phyloP scores from a whole-genome alignment of 1,139 yeast genomes.

The Geotrichum australiense region DNA sequence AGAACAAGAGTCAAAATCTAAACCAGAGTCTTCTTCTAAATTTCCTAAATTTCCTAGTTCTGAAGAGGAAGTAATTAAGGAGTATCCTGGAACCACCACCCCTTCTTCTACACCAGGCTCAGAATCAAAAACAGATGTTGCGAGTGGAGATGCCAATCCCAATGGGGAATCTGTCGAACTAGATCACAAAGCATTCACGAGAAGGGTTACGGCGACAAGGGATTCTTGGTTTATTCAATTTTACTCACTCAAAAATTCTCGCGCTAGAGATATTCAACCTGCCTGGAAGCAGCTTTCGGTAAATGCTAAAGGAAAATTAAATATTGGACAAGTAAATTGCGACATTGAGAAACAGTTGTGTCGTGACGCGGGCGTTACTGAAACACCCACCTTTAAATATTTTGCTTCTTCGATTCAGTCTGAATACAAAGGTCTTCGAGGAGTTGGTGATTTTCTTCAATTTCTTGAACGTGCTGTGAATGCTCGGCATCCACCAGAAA shows the following conservation, averaged over 20 bases:
- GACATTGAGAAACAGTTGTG: conserved; percentile 33
- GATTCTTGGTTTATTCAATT: conserved; percentile 40
- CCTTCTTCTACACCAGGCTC: neutral
- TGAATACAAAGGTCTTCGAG: conserved; percentile 33
- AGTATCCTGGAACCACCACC: conserved; percentile 8
- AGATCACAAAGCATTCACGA: conserved; percentile 22
- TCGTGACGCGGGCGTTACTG: conserved; percentile 28
- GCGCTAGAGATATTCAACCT: conserved; percentile 34
- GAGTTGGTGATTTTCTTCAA: conserved; percentile 31
- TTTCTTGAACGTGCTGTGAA: conserved; percentile 31
- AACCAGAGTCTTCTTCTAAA: conserved; percentile 2
- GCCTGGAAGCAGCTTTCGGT: conserved; percentile 36
- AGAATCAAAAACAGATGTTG: neutral
- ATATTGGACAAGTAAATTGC: conserved; percentile 40
- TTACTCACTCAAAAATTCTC: conserved; percentile 37
- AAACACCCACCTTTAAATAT: conserved; percentile 31
- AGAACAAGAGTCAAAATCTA: neutral
- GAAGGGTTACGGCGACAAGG: conserved; percentile 22
- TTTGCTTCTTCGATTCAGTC: conserved; percentile 31
- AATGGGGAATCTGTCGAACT: conserved; percentile 24
- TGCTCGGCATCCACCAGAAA: conserved; percentile 26
- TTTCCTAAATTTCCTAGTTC: conserved; percentile 15
- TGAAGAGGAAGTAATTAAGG: conserved; percentile 7
- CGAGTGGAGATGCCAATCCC: conserved; percentile 17
- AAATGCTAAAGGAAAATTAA: conserved; percentile 29